Base-by-base conservation (phyloP, 2,329 filamentous ascomycete genomes). In the Arthrobotrys sphaeroides region DNA sequence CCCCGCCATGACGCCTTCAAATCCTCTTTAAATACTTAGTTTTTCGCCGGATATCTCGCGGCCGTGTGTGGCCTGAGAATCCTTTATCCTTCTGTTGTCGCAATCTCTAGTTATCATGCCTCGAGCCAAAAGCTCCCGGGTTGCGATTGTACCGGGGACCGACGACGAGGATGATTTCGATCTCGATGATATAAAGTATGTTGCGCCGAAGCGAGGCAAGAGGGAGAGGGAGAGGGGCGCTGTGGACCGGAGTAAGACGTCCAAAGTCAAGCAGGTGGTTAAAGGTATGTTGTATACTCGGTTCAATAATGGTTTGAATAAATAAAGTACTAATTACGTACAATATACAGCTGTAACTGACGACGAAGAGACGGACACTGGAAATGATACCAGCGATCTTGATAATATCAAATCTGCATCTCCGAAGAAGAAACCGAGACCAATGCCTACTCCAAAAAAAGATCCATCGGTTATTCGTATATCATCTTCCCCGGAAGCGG, bases 141-240 rank as follows among this genome's bases (percentile, higher is more conserved):
- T 24, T 4, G 24, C 51, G 1, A 16, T 55, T 36, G 51, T 55
- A 22, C 51, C 51, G 16, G 72, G 18, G 12, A 67, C 49, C 0
- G 64, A 67, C 0, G 40, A 57, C 3, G 57, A 73, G 6, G 70
- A 70, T 0, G 72, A 78, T 4, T n/a, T n/a, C n/a, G 60, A 76
- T 28, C 72, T 74, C 33, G 60, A 75, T 12, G 69, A 77, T 45
- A 73, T 78, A 13, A 65, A 67, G 7, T 38, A 40, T 36, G 18
- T 62, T 33, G 73, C 68, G 43, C 60, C 59, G 10, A 65, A 72
- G 43, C 70, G 75, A 10, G 24, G 72, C 40, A 6, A 24, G 38
- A 18, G 26, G 16, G 16, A 22, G 10, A 55, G n/a, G 16, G 18
- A 2, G 13, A 5, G 12, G 12, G 24, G 38, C 9, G 28, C 1